Evolutionary conservation across 2,329 filamentous ascomycete genomes (phyloP).

Genomic region (Nemania sp.): DNA sequence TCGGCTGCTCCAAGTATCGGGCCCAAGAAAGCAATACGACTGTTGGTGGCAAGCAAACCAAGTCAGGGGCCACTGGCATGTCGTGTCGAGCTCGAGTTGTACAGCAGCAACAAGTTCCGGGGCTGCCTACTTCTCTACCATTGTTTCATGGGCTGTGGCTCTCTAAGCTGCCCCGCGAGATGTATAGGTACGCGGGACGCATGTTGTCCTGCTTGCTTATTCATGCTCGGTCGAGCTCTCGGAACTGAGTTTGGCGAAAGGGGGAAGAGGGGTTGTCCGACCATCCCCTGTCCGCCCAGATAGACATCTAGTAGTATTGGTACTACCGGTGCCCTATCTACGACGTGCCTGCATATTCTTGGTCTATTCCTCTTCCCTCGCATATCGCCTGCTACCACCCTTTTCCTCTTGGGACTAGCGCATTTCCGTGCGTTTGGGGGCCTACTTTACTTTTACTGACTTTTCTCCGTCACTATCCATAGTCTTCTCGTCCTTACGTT

Average conservation of each 20-base stretch:
- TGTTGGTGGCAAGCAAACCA: no score
- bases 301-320: not conserved
- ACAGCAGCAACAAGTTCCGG: no score
- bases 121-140: no score
- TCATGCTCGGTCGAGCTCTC: not conserved
- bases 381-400: not conserved
- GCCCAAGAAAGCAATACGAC: no score
- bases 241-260: not conserved
- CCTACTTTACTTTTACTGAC: constrained; percentile 2
- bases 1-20: no score
- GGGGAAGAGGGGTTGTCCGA: not conserved
- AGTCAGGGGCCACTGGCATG: no score
- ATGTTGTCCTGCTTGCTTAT: not conserved
- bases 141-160: no score
- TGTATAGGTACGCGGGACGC: no score
- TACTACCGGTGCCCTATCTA: not conserved
- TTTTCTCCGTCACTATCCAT: not conserved
- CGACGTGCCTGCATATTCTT: not conserved
- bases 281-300: not conserved
- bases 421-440: not conserved
- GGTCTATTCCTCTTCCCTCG: not conserved
- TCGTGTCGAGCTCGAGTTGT: no score
- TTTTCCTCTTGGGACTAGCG: not conserved
- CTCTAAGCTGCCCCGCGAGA: no score
- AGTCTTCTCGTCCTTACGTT: not conserved